These are phyloP conservation scores for Podosphaera fusca DNA, from an alignment of 2,329 filamentous ascomycete genomes.

Conservation along the genomic window DNA sequence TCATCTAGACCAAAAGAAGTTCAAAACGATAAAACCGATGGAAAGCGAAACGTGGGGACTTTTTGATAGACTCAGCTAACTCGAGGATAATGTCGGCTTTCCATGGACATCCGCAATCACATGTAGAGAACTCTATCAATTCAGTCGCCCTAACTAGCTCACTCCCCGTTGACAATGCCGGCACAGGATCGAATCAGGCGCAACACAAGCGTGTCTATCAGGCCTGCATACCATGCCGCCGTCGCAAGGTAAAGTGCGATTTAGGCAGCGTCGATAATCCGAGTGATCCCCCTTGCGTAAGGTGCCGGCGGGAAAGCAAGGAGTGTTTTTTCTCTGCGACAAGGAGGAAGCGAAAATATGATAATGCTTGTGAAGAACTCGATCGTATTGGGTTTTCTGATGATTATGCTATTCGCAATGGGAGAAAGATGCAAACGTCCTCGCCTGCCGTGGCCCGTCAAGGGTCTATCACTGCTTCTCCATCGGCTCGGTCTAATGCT, in stretches of 20 bases:
- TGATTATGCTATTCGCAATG: conserved; percentile 51
- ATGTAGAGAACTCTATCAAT: conserved; percentile 6
- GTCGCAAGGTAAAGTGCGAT: conserved; percentile 32
- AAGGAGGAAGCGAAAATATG: conserved; percentile 66
- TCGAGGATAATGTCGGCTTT: conserved; percentile 6
- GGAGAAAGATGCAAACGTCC: conserved; percentile 35
- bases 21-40: conserved; percentile 1
- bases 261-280: conserved; percentile 69
- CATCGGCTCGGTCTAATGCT: conserved; percentile 15
- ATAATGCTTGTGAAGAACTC: conserved; percentile 29
- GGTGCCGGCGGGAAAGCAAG: conserved; percentile 85
- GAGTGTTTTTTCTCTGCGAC: conserved; percentile 94
- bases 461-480: conserved; percentile 16
- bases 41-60: conserved; percentile 1
- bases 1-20: no score
- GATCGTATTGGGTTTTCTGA: conserved; percentile 21
- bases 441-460: conserved; percentile 14
- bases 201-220: conserved; percentile 19
- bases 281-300: conserved; percentile 76
- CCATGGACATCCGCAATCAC: conserved; percentile 6
- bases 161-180: conserved; percentile 2
- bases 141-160: conserved; percentile 6
- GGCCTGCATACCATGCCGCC: conserved; percentile 28
- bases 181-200: conserved; percentile 5
- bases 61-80: background rate